Conservation (phyloP, 2,329 filamentous ascomycete genomes). For the Nemania sp. region DNA sequence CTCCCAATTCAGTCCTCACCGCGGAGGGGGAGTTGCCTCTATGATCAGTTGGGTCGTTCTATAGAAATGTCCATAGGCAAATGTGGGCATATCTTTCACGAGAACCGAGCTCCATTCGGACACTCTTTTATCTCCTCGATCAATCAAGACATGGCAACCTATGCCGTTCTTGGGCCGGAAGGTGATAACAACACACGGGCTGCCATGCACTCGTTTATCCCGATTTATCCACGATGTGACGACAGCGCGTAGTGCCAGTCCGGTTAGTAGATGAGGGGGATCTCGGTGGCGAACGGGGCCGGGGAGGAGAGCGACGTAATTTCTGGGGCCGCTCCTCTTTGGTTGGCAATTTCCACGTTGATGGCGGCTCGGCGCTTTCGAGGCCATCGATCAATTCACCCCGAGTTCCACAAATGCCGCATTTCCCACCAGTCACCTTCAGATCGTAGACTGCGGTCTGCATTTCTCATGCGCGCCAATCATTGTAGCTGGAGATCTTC, state of each 20-base stretch:
- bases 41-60: not conserved
- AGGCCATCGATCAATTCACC: slow-evolving; percentile 1
- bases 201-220: slow-evolving; percentile 14
- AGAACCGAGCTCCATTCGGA: not conserved
- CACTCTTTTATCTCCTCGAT: not conserved
- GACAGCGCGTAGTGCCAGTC: too few relatives aligned
- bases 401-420: not conserved
- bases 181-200: not conserved
- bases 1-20: slow-evolving; percentile 5
- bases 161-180: slow-evolving; percentile 1
- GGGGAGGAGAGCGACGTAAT: not conserved
- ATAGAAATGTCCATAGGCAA: not conserved
- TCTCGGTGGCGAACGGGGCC: slow-evolving; percentile 1
- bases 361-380: not conserved
- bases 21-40: slow-evolving; percentile 9
- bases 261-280: slow-evolving; percentile 8
- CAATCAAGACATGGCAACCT: not conserved
- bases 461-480: too few relatives aligned
- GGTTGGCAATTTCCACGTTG: slow-evolving; percentile 1
- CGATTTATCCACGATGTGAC: slow-evolving; percentile 18
- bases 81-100: too few relatives aligned
- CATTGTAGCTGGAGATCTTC: too few relatives aligned
- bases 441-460: too few relatives aligned
- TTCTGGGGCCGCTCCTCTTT: not conserved
- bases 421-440: not conserved